Evolutionary conservation across 148 eudicot genomes (phyloP).

Genomic region (Persicaria tinctoria): DNA sequence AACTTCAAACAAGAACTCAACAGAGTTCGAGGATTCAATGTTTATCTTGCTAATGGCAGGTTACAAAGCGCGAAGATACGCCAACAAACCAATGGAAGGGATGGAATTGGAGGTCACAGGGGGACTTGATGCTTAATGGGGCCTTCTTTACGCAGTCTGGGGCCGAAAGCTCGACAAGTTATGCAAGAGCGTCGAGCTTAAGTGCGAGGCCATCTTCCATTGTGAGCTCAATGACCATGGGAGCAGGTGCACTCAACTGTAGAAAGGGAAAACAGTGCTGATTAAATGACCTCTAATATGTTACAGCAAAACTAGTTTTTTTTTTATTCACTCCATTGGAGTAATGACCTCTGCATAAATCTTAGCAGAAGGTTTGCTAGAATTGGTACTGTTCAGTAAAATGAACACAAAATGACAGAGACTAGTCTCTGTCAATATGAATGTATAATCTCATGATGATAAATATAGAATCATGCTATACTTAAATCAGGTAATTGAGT

Average conservation of each 20-base stretch:
- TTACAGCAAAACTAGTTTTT: neutral
- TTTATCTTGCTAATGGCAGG: slow-evolving; percentile 19
- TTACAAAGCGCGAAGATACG: slow-evolving; percentile 58
- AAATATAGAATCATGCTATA: neutral
- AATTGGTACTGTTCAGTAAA: neutral
- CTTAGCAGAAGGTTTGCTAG: neutral
- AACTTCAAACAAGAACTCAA: neutral
- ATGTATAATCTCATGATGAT: neutral
- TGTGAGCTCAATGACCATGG: slow-evolving; percentile 30
- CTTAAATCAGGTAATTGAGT: neutral
- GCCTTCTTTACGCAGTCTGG: slow-evolving; percentile 50
- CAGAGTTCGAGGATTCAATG: neutral
- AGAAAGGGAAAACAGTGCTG: slow-evolving; percentile 38
- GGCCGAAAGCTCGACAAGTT: slow-evolving; percentile 31
- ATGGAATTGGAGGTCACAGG: slow-evolving; percentile 62
- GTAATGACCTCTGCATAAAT: slow-evolving; percentile 7
- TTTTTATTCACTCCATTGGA: neutral
- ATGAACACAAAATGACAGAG: neutral
- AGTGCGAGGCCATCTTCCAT: slow-evolving; percentile 38
- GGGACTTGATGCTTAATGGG: slow-evolving; percentile 52
- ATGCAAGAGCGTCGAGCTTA: slow-evolving; percentile 46
- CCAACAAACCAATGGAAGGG: slow-evolving; percentile 39
- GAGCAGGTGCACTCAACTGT: slow-evolving; percentile 37
- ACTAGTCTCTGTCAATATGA: neutral
- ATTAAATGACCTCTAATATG: neutral